A percentile compares a stretch with the other conserved stretches of the same genome.
phyloP scores from a whole-genome alignment of 1,284 basidiomycete genomes.

The Apiotrichum veenhuisii region DNA sequence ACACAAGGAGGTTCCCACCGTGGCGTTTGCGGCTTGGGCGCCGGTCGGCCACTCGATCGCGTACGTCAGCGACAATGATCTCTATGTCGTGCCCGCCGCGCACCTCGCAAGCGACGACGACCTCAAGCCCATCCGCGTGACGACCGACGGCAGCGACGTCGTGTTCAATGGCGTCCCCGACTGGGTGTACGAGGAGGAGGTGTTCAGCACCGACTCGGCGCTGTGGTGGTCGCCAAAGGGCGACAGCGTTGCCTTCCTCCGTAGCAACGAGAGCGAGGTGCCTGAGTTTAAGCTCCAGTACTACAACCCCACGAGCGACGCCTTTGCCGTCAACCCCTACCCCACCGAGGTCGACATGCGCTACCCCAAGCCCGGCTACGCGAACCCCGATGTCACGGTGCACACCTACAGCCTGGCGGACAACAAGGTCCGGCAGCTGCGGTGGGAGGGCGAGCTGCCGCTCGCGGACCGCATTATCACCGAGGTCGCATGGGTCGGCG shows the following conservation, averaged over 20 bases:
- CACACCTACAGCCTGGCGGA: constrained; percentile 68
- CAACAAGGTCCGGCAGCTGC: constrained; percentile 56
- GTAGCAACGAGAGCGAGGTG: constrained; percentile 82
- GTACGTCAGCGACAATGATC: constrained; percentile 74
- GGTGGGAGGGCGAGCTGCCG: constrained; percentile 62
- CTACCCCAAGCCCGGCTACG: constrained; percentile 70
- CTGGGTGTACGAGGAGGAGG: constrained; percentile 96
- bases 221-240: constrained; percentile 91
- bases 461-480: constrained; percentile 66
- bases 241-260: constrained; percentile 73
- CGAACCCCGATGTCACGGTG: constrained; percentile 81
- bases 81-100: constrained; percentile 65
- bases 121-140: constrained; percentile 61
- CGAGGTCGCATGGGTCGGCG: constrained; percentile 82
- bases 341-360: constrained; percentile 68
- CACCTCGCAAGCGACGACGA: constrained; percentile 19
- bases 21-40: constrained; percentile 78
- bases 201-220: constrained; percentile 68
- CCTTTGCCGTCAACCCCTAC: constrained; percentile 70
- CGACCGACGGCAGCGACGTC: constrained; percentile 71
- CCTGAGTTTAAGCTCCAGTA: constrained; percentile 81
- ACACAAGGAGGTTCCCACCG: constrained; percentile 52
- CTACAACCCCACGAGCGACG: constrained; percentile 75
- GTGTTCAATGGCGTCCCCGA: constrained; percentile 93
- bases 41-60: constrained; percentile 75